Evolutionary conservation across 345 rosid species (phyloP).

Genomic region (Limnanthes douglasii): DNA sequence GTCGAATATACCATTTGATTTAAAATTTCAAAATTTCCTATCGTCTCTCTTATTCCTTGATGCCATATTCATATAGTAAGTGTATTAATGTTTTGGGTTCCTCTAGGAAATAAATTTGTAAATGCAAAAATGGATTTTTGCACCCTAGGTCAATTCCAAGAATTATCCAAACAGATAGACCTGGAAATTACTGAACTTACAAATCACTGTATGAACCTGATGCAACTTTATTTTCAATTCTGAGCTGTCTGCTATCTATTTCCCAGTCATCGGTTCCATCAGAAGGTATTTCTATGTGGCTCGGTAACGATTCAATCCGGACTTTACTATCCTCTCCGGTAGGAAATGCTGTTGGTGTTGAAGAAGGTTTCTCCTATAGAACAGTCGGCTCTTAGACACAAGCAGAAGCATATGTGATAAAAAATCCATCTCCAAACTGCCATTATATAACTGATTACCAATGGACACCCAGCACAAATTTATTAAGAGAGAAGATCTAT

Average conservation of each 20-base stretch:
- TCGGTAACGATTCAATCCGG: constrained; percentile 27
- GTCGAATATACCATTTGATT: too few relatives aligned
- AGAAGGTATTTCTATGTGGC: constrained; percentile 63
- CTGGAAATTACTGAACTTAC: constrained; percentile 28
- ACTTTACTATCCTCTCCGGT: constrained; percentile 25
- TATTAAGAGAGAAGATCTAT: too few relatives aligned
- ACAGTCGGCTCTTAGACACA: constrained; percentile 18
- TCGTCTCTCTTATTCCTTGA: too few relatives aligned
- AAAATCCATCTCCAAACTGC: not conserved
- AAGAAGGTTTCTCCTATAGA: constrained; percentile 43
- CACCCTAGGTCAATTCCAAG: too few relatives aligned
- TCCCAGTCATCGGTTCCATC: constrained; percentile 99
- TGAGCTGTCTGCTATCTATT: constrained; percentile 66
- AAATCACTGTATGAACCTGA: constrained; percentile 84
- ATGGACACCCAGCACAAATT: too few relatives aligned
- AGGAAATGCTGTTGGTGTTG: constrained; percentile 27
- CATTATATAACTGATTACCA: too few relatives aligned
- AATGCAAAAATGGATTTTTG: too few relatives aligned
- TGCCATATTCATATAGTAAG: too few relatives aligned
- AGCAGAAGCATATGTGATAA: constrained; percentile 3
- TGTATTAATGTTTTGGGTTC: too few relatives aligned
- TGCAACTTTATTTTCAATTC: constrained; percentile 57
- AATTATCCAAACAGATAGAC: not conserved
- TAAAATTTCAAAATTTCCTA: too few relatives aligned
- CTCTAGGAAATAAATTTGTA: too few relatives aligned